These are phyloP conservation scores for Fonsecaea multimorphosa DNA, from an alignment of 2,329 filamentous ascomycete genomes.

Conservation along the genomic window DNA sequence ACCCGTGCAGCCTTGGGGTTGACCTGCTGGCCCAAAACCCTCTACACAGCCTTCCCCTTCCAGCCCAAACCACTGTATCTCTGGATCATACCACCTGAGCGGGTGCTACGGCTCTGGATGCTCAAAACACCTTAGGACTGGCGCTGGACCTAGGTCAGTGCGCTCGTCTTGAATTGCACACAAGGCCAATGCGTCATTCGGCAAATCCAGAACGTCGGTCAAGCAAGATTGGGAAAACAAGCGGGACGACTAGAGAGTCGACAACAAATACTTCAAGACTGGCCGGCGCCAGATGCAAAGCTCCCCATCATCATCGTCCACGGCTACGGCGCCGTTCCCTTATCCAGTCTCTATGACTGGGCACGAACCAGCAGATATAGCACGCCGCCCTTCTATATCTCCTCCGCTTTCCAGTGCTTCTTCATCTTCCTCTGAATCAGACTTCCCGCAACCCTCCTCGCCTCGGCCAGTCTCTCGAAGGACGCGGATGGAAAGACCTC, in stretches of 20 bases:
- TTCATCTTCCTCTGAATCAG: conserved; percentile 55
- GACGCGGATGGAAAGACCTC: conserved; percentile 64
- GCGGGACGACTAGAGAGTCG: conserved; percentile 2
- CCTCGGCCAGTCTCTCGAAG: conserved; percentile 60
- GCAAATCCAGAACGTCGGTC: conserved; percentile 25
- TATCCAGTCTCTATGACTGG: conserved; percentile 29
- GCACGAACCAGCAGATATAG: conserved; percentile 11
- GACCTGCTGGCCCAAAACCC: conserved; percentile 4
- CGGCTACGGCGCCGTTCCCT: conserved; percentile 30
- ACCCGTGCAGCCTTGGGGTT: conserved; percentile 5
- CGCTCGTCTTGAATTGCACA: conserved; percentile 15
- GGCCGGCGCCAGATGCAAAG: conserved; percentile 23
- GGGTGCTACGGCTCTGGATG: conserved; percentile 22
- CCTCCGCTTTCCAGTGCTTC: conserved; percentile 43
- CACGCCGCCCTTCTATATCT: conserved; percentile 28
- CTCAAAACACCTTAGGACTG: conserved; percentile 16
- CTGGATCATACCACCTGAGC: conserved; percentile 21
- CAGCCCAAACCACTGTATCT: conserved; percentile 8
- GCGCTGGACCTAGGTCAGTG: conserved; percentile 28
- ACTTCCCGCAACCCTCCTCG: conserved; percentile 52
- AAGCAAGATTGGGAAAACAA: conserved; percentile 28
- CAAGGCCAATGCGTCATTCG: conserved; percentile 32
- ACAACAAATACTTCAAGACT: not conserved
- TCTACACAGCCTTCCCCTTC: conserved; percentile 8
- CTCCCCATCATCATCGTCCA: conserved; percentile 26